Evolutionary conservation across 106 monocot genomes (phyloP).

Genomic region (Amphibolis antarctica): DNA sequence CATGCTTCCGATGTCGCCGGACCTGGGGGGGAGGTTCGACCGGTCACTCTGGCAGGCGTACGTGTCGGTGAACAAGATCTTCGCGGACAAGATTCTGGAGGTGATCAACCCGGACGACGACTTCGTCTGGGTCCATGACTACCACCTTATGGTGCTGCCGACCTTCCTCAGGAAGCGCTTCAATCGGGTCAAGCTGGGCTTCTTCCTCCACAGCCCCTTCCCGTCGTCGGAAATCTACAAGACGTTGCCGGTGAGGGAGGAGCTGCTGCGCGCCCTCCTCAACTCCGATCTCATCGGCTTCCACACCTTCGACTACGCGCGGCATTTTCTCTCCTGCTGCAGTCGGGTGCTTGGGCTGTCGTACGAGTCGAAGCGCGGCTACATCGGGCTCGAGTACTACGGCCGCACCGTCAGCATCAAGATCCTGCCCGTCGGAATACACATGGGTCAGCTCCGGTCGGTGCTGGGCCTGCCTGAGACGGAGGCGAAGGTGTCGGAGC

Average conservation of each 20-base stretch:
- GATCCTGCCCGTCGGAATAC: conserved; percentile 27
- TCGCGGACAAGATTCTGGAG: conserved; percentile 28
- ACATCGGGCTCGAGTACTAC: conserved; percentile 25
- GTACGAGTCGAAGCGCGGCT: conserved; percentile 26
- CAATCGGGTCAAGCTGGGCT: conserved; percentile 23
- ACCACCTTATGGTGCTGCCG: conserved; percentile 25
- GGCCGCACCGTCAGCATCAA: conserved; percentile 30
- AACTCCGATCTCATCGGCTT: conserved; percentile 26
- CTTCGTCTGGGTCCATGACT: conserved; percentile 28
- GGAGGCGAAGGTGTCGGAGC: conserved; percentile 2
- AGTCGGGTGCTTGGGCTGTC: conserved; percentile 24
- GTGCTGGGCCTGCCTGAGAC: conserved; percentile 18
- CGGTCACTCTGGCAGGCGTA: conserved; percentile 26
- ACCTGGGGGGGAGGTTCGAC: conserved; percentile 26
- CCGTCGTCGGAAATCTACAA: conserved; percentile 26
- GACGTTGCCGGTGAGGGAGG: conserved; percentile 21
- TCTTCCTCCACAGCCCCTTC: conserved; percentile 29
- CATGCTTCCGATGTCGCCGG: conserved; percentile 26
- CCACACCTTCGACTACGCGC: conserved; percentile 28
- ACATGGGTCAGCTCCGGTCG: conserved; percentile 13
- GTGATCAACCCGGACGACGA: conserved; percentile 31
- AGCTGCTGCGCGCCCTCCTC: conserved; percentile 19
- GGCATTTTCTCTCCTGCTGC: conserved; percentile 27
- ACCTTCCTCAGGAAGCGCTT: conserved; percentile 25
- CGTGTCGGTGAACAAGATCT: conserved; percentile 26